Evolutionary conservation across 2,329 filamentous ascomycete species (phyloP), one percentile per base, ranked within the genome.

Genomic region (Pseudogymnoascus sp.): DNA sequence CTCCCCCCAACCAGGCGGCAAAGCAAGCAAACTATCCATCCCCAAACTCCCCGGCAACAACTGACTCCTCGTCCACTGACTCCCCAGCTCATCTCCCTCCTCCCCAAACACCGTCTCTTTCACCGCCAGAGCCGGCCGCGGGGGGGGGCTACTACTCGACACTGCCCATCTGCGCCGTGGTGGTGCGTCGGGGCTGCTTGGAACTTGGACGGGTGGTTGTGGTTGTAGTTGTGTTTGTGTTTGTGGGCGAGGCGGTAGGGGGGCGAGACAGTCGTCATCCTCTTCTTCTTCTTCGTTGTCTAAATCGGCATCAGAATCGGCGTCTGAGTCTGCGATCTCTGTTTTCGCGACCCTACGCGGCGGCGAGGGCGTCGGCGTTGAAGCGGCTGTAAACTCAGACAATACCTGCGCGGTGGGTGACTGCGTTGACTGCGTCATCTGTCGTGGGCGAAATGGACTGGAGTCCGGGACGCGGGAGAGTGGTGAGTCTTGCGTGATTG

Each of bases 21-120:
- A 31, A 56, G 25, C 46, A 56, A 56, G 46, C 46, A 56, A 56
- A 56, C 46, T 56, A 56, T 56, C 46, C 46, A 56, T 56, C 46
- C 46, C 46, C 46, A 56, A 34, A 12, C 46, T 56, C 25, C 46
- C 46, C 2, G 46, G 46, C 46, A 56, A 7, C 46, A 56, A 18
- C 25, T 56, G 46, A 5, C 46, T 56, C 46, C 46, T 56, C 25
- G 46, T 56, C 46, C 46, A 56, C 25, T 56, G 46, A 56, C 46
- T 56, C 46, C 46, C 46, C 46, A 56, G n/a, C 4, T 56, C 46
- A 56, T 56, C 46, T 2, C 8, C 25, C 10, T 31, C 25, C n/a
- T 34, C 25, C 28, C n/a, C 46, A n/a, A 56, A 34, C 25, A 56
- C 46, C n/a, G 46, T 56, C 25, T 56, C 46, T 12, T 56, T 56